These are phyloP conservation scores for Aspergillus clavatus DNA, from an alignment of 2,329 filamentous ascomycete genomes.

Conservation along the genomic window DNA sequence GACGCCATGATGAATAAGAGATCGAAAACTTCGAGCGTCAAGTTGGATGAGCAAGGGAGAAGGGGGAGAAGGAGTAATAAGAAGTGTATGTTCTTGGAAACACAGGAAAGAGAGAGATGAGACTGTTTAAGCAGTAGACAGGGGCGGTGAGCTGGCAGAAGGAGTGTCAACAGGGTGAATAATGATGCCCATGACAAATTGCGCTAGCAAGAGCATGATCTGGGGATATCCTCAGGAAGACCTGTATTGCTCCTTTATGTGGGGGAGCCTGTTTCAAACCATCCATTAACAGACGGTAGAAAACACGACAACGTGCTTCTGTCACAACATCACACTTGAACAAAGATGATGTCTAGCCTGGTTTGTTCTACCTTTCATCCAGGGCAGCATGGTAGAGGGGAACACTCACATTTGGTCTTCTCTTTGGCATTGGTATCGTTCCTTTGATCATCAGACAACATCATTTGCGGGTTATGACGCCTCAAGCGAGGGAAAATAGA, in stretches of 20 bases:
- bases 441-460: not conserved
- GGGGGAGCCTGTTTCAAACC: not conserved
- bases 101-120: constrained; percentile 3
- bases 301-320: not conserved
- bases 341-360: not conserved
- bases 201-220: not conserved
- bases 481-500: not conserved
- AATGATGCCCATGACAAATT: constrained; percentile 1
- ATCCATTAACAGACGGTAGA: not conserved
- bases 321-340: not conserved
- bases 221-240: not conserved
- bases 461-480: not conserved
- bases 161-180: constrained; percentile 3
- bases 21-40: constrained; percentile 1
- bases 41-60: not conserved
- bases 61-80: not conserved
- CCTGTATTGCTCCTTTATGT: not conserved
- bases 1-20: constrained; percentile 7
- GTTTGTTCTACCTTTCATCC: not conserved
- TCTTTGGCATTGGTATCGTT: not conserved
- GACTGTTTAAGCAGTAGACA: constrained; percentile 8
- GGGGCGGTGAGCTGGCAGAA: constrained; percentile 12
- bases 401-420: not conserved
- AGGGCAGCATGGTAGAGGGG: not conserved
- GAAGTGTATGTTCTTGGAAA: not conserved